Base-by-base conservation (phyloP, 371 early-diverging fungal species). In the Syncephalastrum racemosum region DNA sequence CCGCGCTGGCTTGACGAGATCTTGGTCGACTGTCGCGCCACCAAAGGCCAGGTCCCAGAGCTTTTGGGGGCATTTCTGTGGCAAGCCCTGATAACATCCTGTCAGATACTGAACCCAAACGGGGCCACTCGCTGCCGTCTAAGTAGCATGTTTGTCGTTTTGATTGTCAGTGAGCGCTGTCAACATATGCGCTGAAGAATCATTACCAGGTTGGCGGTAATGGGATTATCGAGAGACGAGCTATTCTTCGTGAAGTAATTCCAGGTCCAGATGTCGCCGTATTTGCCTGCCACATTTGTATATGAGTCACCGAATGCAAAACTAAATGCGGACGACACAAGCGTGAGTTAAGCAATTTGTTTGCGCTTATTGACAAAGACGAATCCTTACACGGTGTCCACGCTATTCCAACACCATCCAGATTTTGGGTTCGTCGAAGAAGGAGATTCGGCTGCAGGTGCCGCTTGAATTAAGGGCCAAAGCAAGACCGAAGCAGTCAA, bases 241-340 rank as follows among this genome's bases (percentile, higher is more conserved):
- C 53, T 31, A 23, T 42, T 39, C 20, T 40, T 36, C 14, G 13
- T 18, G 20, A 59, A 59, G 14, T 53, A n/a, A 13, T 59, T 45
- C 59, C 59, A 59, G 7, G 59, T 59, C 27, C 47, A 47, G 14
- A 53, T 53, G 13, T 45, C 45, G 12, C 59, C 59, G 20, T 53
- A 46, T 46, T 49, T 36, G 23, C 59, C 59, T 39, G 48, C 46
- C 6, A 59, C 19, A 25, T 53, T 46, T 5, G 59, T 59, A 20
- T 47, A 59, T 0, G 59, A 59, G 42, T 59, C 59, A 18, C 53
- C 59, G 48, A 53, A 59, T 13, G 53, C 53, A 42, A 59, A 59
- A 8, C 59, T 59, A 41, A 10, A 31, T 10, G 0, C 5, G 36
- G 12, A 8, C 10, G 10, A 8, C 36, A 12, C 10, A 12, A 8